phyloP scores from a whole-genome alignment of 352 stramenopile genomes.

The Pythium phragmiticola region DNA sequence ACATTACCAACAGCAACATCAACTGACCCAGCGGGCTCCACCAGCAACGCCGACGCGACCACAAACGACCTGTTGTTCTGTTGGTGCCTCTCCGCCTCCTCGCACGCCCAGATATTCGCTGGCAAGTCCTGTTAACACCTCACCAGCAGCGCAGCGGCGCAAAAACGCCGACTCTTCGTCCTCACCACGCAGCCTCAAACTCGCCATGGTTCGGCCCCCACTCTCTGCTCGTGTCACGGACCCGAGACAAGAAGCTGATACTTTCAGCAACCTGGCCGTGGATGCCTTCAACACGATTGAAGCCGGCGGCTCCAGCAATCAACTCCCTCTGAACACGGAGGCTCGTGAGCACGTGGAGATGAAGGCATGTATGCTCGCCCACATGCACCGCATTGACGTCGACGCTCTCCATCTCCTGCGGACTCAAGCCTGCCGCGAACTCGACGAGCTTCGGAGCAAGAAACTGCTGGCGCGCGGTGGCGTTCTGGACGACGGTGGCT shows the following conservation, averaged over 20 bases:
- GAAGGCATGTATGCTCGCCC: constrained; percentile 64
- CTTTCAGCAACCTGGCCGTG: not conserved
- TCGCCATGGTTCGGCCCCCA: not conserved
- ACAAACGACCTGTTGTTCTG: constrained; percentile 7
- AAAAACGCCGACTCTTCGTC: constrained; percentile 24
- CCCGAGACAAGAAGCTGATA: not conserved
- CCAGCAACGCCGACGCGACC: constrained; percentile 10
- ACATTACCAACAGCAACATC: constrained; percentile 31
- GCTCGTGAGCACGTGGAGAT: constrained; percentile 64
- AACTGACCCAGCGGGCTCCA: not conserved
- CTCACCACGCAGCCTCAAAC: not conserved
- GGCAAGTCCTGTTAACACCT: not conserved
- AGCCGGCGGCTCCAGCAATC: not conserved
- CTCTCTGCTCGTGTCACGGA: not conserved
- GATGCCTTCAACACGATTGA: not conserved
- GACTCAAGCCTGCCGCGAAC: constrained; percentile 34
- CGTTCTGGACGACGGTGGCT: constrained; percentile 39
- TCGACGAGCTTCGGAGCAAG: constrained; percentile 42
- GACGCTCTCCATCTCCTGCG: constrained; percentile 46
- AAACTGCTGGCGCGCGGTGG: constrained; percentile 41
- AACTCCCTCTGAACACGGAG: constrained; percentile 30
- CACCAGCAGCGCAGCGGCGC: constrained; percentile 18
- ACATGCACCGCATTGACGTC: constrained; percentile 64
- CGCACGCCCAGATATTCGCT: constrained; percentile 1
- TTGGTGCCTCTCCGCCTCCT: not conserved